These are phyloP conservation scores for Fennellomyces sp. DNA, from an alignment of 371 early-diverging fungal genomes.

Conservation along the genomic window DNA sequence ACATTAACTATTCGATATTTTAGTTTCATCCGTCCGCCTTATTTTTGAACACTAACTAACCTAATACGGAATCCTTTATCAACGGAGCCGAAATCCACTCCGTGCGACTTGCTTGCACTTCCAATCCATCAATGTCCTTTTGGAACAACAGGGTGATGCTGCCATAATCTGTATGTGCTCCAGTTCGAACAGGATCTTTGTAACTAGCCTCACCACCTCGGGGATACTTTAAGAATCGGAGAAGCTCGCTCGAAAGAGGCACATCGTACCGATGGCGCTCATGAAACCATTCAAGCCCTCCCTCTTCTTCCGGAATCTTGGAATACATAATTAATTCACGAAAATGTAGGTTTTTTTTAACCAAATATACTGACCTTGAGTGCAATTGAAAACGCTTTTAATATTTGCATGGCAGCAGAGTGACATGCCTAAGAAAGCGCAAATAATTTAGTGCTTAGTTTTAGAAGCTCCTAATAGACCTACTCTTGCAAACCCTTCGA, in stretches of 20 bases:
- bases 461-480: background rate
- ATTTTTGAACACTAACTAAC: no score
- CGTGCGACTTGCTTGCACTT: slow-evolving; percentile 43
- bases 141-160: slow-evolving; percentile 64
- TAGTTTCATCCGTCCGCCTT: no score
- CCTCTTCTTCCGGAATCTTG: slow-evolving; percentile 42
- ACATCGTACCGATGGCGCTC: slow-evolving; percentile 45
- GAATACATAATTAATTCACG: background rate
- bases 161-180: slow-evolving; percentile 61
- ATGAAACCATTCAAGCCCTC: slow-evolving; percentile 48
- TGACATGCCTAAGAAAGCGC: slow-evolving; percentile 26
- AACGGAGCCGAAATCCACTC: slow-evolving; percentile 59
- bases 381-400: slow-evolving; percentile 14
- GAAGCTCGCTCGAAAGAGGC: slow-evolving; percentile 29
- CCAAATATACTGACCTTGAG: slow-evolving; percentile 23
- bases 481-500: slow-evolving; percentile 15
- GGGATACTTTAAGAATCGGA: slow-evolving; percentile 59
- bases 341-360: no score
- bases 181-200: slow-evolving; percentile 15
- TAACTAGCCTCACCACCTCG: slow-evolving; percentile 6
- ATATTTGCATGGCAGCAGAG: slow-evolving; percentile 7
- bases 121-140: slow-evolving; percentile 60
- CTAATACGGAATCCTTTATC: slow-evolving; percentile 48
- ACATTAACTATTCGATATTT: no score
- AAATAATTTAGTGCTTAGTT: background rate